Conservation (phyloP, 148 eudicot species). For the Persicaria maculosa region DNA sequence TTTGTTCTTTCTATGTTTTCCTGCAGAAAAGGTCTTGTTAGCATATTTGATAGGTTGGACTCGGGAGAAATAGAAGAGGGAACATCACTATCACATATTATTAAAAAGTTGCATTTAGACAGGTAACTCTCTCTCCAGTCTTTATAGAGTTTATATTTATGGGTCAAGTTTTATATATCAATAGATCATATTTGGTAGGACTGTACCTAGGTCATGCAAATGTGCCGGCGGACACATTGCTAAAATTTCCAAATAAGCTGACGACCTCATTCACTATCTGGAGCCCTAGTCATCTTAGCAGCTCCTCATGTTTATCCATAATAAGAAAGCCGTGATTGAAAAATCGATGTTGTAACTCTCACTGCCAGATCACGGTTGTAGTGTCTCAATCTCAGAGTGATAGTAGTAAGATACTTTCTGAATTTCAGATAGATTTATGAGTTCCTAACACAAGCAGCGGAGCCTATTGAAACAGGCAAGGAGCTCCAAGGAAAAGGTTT, state of each 20-base stretch:
- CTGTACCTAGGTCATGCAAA: not conserved
- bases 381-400: not conserved
- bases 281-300: not conserved
- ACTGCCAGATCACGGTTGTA: not conserved
- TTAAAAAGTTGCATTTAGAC: conserved; percentile 52
- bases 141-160: not conserved
- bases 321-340: not conserved
- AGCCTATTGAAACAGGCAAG: conserved; percentile 42
- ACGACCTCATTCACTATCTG: not conserved
- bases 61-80: conserved; percentile 45
- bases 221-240: not conserved
- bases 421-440: not conserved
- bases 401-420: not conserved
- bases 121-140: conserved; percentile 32
- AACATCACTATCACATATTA: conserved; percentile 37
- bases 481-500: conserved; percentile 69
- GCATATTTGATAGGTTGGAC: conserved; percentile 65
- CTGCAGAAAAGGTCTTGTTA: conserved; percentile 76
- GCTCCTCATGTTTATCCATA: not conserved
- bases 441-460: not conserved
- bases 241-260: not conserved
- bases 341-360: not conserved
- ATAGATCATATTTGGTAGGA: not conserved
- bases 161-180: not conserved
- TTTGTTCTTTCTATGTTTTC: not conserved